Evolutionary conservation across 192 early-diverging fungal species (phyloP).

Genomic region (Entomortierella parvispora): DNA sequence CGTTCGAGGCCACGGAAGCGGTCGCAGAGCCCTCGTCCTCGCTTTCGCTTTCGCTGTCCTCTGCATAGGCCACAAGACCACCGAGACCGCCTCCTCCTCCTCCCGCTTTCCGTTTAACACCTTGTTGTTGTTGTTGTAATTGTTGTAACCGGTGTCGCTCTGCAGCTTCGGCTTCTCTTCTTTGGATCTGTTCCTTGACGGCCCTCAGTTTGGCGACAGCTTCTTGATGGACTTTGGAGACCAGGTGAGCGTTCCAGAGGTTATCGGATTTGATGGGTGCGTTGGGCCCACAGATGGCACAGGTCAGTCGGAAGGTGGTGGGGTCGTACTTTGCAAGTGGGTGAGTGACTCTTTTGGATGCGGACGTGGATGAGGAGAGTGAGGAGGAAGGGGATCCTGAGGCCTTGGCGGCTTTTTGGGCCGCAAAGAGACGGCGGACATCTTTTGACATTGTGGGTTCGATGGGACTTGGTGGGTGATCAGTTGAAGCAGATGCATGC

Average conservation of each 20-base stretch:
- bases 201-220: slow-evolving; percentile 56
- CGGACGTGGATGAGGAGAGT: not conserved
- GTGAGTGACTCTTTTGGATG: slow-evolving; percentile 53
- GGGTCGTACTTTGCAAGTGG: slow-evolving; percentile 63
- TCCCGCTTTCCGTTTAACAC: slow-evolving; percentile 41
- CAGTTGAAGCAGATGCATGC: too few species aligned
- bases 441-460: slow-evolving; percentile 36
- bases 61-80: slow-evolving; percentile 42
- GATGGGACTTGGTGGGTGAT: not conserved
- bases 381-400: not conserved
- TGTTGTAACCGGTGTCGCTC: slow-evolving; percentile 33
- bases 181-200: slow-evolving; percentile 54
- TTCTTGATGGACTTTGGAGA: slow-evolving; percentile 55
- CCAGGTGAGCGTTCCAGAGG: slow-evolving; percentile 60
- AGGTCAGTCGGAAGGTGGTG: slow-evolving; percentile 51
- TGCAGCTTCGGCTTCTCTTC: slow-evolving; percentile 30
- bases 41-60: slow-evolving; percentile 44
- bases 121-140: slow-evolving; percentile 30
- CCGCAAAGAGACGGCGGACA: slow-evolving; percentile 46
- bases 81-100: slow-evolving; percentile 11
- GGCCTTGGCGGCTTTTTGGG: slow-evolving; percentile 47
- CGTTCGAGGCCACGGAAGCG: not conserved
- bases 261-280: slow-evolving; percentile 53
- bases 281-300: slow-evolving; percentile 53
- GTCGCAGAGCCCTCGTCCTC: slow-evolving; percentile 25